Evolutionary conservation across 257 asterid species (phyloP).

Genomic region (Nicotiana tabacum): DNA sequence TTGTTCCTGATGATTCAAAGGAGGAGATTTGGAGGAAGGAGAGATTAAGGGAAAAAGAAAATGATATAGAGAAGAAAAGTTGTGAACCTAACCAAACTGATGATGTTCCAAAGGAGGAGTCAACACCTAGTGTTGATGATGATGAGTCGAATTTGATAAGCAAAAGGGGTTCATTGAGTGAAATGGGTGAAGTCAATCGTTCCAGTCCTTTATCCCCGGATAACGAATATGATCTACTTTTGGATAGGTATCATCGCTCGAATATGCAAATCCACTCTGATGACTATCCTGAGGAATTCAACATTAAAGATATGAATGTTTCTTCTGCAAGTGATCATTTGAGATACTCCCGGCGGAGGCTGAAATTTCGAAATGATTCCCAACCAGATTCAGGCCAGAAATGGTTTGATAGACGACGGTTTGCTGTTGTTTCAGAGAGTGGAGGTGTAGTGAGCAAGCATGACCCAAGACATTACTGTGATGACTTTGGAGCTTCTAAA

Average conservation of each 20-base stretch:
- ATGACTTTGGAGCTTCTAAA: constrained; percentile 50
- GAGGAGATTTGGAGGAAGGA: constrained; percentile 92
- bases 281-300: constrained; percentile 40
- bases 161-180: constrained; percentile 39
- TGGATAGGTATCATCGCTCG: constrained; percentile 40
- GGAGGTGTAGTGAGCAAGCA: constrained; percentile 37
- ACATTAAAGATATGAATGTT: constrained; percentile 26
- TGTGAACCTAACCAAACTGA: constrained; percentile 34
- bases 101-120: constrained; percentile 31
- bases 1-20: constrained; percentile 42
- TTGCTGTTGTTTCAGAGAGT: constrained; percentile 37
- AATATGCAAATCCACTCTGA: constrained; percentile 44
- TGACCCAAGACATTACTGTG: constrained; percentile 56
- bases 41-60: constrained; percentile 80
- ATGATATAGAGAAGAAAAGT: constrained; percentile 51
- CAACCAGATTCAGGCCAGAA: constrained; percentile 45
- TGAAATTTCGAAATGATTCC: constrained; percentile 49
- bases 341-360: constrained; percentile 51
- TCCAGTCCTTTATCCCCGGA: constrained; percentile 49
- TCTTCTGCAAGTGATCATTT: constrained; percentile 37
- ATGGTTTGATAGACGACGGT: constrained; percentile 57
- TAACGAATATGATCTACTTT: constrained; percentile 40
- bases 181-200: constrained; percentile 49
- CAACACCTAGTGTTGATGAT: constrained; percentile 33
- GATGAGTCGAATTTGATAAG: constrained; percentile 29